Evolutionary conservation across 176 grass and related monocot genomes (phyloP), one percentile per base, ranked within the genome.

Genomic region (Lolium multiflorum): DNA sequence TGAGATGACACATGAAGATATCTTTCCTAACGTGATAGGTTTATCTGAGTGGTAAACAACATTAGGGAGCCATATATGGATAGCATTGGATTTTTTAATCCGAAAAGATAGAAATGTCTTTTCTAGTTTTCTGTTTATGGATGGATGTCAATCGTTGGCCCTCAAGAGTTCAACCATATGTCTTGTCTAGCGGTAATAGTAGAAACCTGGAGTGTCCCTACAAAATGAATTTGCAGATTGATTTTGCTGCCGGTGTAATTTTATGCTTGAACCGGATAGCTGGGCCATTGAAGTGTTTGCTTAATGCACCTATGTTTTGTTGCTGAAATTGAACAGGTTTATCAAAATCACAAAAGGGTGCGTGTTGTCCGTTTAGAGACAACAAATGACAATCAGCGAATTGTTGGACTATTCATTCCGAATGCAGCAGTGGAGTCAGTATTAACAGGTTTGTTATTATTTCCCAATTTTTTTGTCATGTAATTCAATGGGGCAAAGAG

Each of bases 381-480:
- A 17, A 96, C 90, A 11, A 92, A 83, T 54, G 91, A 97, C 43
- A 88, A 64, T 71, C 84, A 91, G 77, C 84, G 90, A 8, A 87
- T 97, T 1, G 92, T 99, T 60, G 97, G 97, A 5, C 83, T 99
- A 61, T 86, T 94, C 66, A 91, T 99, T 86, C 94, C 94, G 39
- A 99, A 94, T 90, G 92, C 75, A 79, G 97, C 97, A 67, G 92
- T 99, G 82, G 94, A 99, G 66, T 86, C 92, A 35, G 97, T 97
- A 84, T 86, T 97, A 87, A 82, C 89, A 99, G 97, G 97, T 94
- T 81, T 82, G 80, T 90, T 91, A 43, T 62, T 76, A 47, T 79
- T 71, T 57, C 18, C 14, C 3, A 78, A 17, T 21, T 48, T 25
- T 65, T 26, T 16, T 84, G 37, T 52, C 12, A 14, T 28, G 37